phyloP scores from a whole-genome alignment of 177 flowering plant species.

The Vitis hybrid region DNA sequence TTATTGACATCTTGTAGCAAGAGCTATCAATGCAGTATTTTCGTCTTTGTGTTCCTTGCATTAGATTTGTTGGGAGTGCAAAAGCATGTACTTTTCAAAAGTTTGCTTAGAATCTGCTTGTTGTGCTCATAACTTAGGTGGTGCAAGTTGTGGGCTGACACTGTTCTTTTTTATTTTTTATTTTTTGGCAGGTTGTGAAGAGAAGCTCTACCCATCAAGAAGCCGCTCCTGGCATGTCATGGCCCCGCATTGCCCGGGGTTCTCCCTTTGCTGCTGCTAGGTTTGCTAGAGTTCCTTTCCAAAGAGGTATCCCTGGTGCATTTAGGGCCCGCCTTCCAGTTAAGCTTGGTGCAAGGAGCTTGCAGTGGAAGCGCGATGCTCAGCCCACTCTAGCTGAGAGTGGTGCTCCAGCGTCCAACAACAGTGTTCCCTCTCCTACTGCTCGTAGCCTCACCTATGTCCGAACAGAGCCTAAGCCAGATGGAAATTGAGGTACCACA shows the following conservation, averaged over 20 bases:
- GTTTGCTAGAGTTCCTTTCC: conserved; percentile 49
- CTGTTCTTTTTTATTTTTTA: neutral
- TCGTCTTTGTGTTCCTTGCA: too few species aligned
- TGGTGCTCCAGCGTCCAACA: conserved; percentile 22
- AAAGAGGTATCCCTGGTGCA: conserved; percentile 49
- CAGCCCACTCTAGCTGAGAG: conserved; percentile 25
- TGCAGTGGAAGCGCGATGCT: conserved; percentile 90
- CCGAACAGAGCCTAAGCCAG: conserved; percentile 57
- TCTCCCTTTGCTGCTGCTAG: conserved; percentile 53
- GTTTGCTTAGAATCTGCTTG: too few species aligned
- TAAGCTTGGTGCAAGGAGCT: conserved; percentile 65
- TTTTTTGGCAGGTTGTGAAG: conserved; percentile 54
- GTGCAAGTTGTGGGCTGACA: neutral
- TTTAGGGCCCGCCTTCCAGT: conserved; percentile 47
- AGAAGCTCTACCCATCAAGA: conserved; percentile 55
- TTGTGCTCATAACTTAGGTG: too few species aligned
- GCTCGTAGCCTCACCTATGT: conserved; percentile 67
- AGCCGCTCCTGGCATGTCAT: conserved; percentile 35
- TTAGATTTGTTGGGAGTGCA: too few species aligned
- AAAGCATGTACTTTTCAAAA: too few species aligned
- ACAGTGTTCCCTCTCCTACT: conserved; percentile 30
- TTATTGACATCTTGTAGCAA: too few species aligned
- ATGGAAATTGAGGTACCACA: conserved; percentile 26
- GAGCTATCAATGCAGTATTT: too few species aligned
- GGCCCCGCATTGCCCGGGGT: conserved; percentile 59